Evolutionary conservation across 73 alveolate species (phyloP).

Genomic region (Uronychia setigera): DNA sequence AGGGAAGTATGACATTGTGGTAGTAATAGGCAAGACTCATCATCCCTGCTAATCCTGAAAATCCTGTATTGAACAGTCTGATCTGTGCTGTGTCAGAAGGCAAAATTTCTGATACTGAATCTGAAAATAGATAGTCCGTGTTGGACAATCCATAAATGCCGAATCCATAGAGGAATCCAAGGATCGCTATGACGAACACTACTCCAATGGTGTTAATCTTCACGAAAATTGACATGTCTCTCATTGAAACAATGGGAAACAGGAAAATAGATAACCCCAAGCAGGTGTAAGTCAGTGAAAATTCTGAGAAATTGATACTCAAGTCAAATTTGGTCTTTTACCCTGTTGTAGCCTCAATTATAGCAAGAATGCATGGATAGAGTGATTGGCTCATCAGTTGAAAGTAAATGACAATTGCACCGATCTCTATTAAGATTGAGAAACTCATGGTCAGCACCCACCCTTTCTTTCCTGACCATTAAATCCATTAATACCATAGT

Average conservation of each 20-base stretch:
- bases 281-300: constrained; percentile 74
- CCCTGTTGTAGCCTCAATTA: constrained; percentile 27
- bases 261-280: constrained; percentile 36
- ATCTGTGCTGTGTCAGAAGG: constrained; percentile 39
- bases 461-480: constrained; percentile 46
- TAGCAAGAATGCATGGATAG: constrained; percentile 63
- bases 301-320: constrained; percentile 49
- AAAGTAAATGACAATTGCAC: constrained; percentile 72
- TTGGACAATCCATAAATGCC: constrained; percentile 47
- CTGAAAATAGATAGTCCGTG: constrained; percentile 50
- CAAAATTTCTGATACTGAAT: constrained; percentile 15
- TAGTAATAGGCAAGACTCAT: constrained; percentile 68
- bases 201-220: constrained; percentile 73
- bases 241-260: constrained; percentile 57
- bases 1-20: constrained; percentile 20
- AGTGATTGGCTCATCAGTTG: constrained; percentile 73
- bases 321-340: constrained; percentile 17
- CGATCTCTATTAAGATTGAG: constrained; percentile 56
- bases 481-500: constrained; percentile 46
- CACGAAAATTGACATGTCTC: constrained; percentile 61
- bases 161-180: constrained; percentile 56
- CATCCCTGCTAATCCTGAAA: constrained; percentile 66
- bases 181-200: constrained; percentile 49
- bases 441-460: constrained; percentile 53
- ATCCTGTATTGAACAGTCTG: constrained; percentile 49